Conservation (phyloP, 2,329 filamentous ascomycete genomes). For the Diaporthe batatas region DNA sequence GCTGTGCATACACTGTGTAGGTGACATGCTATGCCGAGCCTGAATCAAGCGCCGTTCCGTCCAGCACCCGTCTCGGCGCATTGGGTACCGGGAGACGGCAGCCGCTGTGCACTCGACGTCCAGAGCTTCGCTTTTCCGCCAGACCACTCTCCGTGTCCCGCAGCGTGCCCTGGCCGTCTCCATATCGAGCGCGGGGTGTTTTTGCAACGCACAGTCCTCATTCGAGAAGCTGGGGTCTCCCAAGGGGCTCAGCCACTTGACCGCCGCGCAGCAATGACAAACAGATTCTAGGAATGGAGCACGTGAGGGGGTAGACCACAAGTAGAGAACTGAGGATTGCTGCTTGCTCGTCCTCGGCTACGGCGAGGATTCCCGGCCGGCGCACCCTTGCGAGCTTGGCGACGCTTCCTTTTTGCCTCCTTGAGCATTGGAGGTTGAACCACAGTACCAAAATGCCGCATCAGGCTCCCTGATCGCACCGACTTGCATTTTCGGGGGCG, state of each 20-base stretch:
- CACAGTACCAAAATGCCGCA: constrained; percentile 26
- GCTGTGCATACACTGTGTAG: background rate
- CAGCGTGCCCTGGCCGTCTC: background rate
- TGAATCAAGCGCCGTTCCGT: constrained; percentile 20
- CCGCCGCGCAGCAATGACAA: background rate
- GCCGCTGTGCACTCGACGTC: background rate
- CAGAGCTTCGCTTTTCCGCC: background rate
- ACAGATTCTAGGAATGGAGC: background rate
- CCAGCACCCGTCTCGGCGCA: constrained; percentile 21
- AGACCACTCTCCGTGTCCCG: background rate
- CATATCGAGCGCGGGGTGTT: background rate
- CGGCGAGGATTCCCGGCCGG: background rate
- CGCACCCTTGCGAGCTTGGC: constrained; percentile 14
- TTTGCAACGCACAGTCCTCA: constrained; percentile 13
- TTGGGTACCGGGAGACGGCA: background rate
- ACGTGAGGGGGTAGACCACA: background rate
- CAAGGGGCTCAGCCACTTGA: constrained; percentile 3
- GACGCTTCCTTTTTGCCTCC: background rate
- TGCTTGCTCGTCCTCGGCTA: constrained; percentile 2
- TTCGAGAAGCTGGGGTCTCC: background rate
- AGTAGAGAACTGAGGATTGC: background rate
- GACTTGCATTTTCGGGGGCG: background rate
- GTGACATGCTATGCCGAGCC: constrained; percentile 17
- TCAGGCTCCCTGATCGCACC: background rate
- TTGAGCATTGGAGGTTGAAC: background rate